Conservation (phyloP, 495 filamentous ascomycete genomes). For the Aspergillus taichungensis region DNA sequence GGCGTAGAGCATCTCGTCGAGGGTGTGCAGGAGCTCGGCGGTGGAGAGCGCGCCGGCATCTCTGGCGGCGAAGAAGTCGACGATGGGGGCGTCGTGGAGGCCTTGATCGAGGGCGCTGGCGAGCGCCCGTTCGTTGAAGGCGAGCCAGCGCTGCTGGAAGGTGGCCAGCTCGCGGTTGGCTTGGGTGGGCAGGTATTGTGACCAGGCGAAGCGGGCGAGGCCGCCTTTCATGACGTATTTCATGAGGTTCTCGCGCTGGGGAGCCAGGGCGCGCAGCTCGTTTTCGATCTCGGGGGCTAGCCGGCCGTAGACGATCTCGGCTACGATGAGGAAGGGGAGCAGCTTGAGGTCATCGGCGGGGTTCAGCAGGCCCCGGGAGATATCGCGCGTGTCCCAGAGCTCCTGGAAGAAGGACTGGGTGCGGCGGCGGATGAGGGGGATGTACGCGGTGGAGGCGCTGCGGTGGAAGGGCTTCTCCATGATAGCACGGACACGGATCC, state of each 20-base stretch:
- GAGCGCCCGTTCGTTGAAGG: constrained; percentile 11
- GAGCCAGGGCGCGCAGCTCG: constrained; percentile 10
- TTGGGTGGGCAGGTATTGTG: constrained; percentile 13
- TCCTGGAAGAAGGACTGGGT: background rate
- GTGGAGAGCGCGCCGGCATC: constrained; percentile 8
- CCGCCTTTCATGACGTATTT: constrained; percentile 19
- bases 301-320: constrained; percentile 25
- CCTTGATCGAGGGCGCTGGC: background rate
- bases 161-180: constrained; percentile 8
- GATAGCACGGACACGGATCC: constrained; percentile 6
- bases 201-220: constrained; percentile 11
- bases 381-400: background rate
- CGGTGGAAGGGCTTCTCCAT: background rate
- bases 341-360: constrained; percentile 25
- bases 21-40: constrained; percentile 26
- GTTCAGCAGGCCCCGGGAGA: constrained; percentile 5
- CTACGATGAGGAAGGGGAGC: constrained; percentile 27
- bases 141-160: constrained; percentile 14
- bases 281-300: constrained; percentile 8
- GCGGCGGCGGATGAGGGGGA: constrained; percentile 6
- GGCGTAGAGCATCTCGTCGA: constrained; percentile 37
- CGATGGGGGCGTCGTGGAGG: constrained; percentile 4
- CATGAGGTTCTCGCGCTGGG: constrained; percentile 20
- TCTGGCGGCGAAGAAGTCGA: constrained; percentile 13
- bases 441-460: background rate